phyloP scores from a whole-genome alignment of 345 rosid genomes.

The Anastatica hierochuntica region DNA sequence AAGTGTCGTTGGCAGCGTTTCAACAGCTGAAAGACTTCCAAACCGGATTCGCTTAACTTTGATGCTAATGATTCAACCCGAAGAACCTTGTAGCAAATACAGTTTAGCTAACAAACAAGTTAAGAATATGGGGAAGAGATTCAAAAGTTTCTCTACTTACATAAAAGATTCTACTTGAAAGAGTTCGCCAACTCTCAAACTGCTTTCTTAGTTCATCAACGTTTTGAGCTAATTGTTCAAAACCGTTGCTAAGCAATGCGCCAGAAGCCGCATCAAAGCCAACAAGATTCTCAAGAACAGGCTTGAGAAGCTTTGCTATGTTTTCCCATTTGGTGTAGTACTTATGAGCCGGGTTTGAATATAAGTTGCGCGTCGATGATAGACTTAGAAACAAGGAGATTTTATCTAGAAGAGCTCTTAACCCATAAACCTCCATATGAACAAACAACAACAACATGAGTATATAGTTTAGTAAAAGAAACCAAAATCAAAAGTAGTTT shows the following conservation, averaged over 20 bases:
- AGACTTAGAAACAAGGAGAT: constrained; percentile 45
- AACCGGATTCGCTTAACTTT: constrained; percentile 43
- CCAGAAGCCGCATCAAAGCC: constrained; percentile 41
- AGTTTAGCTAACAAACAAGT: too few relatives aligned
- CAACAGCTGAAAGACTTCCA: constrained; percentile 55
- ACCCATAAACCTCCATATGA: constrained; percentile 61
- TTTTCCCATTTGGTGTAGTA: constrained; percentile 59
- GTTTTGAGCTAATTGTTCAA: constrained; percentile 56
- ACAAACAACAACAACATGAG: not conserved
- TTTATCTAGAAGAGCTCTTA: constrained; percentile 52
- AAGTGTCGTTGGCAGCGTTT: constrained; percentile 47
- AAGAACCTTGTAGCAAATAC: constrained; percentile 38
- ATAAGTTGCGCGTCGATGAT: constrained; percentile 40
- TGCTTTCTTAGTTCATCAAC: constrained; percentile 52
- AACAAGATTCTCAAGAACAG: constrained; percentile 61
- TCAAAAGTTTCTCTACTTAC: constrained; percentile 46
- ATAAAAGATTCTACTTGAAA: constrained; percentile 64
- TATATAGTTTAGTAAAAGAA: not conserved
- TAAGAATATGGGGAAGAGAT: too few relatives aligned
- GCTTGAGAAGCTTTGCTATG: constrained; percentile 61
- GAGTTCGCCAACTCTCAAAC: constrained; percentile 56
- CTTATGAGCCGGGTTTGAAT: constrained; percentile 50
- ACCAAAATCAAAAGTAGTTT: not conserved
- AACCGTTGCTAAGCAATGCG: constrained; percentile 46
- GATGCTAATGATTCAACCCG: constrained; percentile 55